Evolutionary conservation across 352 stramenopile species (phyloP).

Genomic region (Pythium dissotocum): DNA sequence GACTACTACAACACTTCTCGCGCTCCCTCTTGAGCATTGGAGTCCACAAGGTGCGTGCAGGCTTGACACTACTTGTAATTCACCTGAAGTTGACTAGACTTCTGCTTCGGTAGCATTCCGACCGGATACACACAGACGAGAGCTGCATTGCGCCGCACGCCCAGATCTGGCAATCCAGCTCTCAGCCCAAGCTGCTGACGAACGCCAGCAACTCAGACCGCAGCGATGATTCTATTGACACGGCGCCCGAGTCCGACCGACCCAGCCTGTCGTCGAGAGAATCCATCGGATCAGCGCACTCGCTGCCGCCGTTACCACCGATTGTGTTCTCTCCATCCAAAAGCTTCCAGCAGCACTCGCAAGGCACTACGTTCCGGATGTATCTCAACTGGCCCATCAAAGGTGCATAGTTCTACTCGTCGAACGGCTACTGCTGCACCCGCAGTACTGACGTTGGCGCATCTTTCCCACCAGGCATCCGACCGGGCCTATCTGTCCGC

Average conservation of each 20-base stretch:
- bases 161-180: neutral
- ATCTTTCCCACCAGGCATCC: constrained; percentile 34
- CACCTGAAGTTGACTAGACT: constrained; percentile 1
- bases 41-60: constrained; percentile 49
- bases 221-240: constrained; percentile 9
- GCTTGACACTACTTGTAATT: neutral
- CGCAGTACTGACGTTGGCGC: neutral
- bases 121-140: constrained; percentile 12
- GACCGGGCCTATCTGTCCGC: constrained; percentile 68
- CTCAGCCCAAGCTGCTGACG: constrained; percentile 9
- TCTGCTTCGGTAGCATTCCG: constrained; percentile 17
- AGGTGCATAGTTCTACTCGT: neutral
- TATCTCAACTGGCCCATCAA: constrained; percentile 47
- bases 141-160: neutral
- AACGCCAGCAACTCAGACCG: neutral
- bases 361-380: constrained; percentile 46
- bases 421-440: neutral
- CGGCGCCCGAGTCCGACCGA: constrained; percentile 12
- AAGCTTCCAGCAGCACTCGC: constrained; percentile 33
- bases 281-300: constrained; percentile 27
- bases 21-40: constrained; percentile 59
- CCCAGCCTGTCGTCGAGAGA: constrained; percentile 13
- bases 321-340: constrained; percentile 58
- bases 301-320: constrained; percentile 54
- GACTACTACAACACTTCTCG: constrained; percentile 66